Percentiles rank a stretch among this genome's conserved stretches.
phyloP scores from a whole-genome alignment of 139 green algal genomes.

The Chlamydomonas applanata region DNA sequence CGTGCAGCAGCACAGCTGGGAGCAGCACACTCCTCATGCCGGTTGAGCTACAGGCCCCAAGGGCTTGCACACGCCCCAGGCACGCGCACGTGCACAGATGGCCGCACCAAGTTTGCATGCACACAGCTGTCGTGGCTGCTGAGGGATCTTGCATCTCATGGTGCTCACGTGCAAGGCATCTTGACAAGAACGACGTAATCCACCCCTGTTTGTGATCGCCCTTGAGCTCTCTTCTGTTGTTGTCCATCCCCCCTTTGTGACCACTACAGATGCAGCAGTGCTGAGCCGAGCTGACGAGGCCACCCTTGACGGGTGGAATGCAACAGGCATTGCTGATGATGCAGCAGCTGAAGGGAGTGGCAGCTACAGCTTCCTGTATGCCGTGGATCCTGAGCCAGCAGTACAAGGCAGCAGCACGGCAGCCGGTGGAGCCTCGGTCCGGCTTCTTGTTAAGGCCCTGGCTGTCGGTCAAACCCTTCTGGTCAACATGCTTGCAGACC shows the following conservation, averaged over 20 bases:
- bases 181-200: too few species aligned
- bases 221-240: too few species aligned
- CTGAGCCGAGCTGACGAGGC: slow-evolving; percentile 3
- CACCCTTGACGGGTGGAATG: slow-evolving; percentile 8
- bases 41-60: too few species aligned
- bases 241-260: background rate
- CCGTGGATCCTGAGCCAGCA: background rate
- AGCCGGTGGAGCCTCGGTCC: background rate
- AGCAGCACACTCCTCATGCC: too few species aligned
- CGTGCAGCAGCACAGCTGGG: too few species aligned
- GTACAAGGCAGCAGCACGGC: background rate
- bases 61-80: too few species aligned
- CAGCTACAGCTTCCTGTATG: slow-evolving; percentile 22
- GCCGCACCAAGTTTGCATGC: too few species aligned
- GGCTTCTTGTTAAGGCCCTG: slow-evolving; percentile 27
- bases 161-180: too few species aligned
- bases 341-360: background rate
- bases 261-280: background rate
- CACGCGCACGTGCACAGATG: too few species aligned
- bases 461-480: background rate
- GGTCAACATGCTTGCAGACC: slow-evolving; percentile 2
- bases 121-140: too few species aligned
- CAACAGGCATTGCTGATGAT: background rate
- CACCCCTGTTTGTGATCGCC: too few species aligned
- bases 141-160: too few species aligned